Evolutionary conservation across 176 grass and related monocot species (phyloP).

Genomic region (Pharus latifolius): DNA sequence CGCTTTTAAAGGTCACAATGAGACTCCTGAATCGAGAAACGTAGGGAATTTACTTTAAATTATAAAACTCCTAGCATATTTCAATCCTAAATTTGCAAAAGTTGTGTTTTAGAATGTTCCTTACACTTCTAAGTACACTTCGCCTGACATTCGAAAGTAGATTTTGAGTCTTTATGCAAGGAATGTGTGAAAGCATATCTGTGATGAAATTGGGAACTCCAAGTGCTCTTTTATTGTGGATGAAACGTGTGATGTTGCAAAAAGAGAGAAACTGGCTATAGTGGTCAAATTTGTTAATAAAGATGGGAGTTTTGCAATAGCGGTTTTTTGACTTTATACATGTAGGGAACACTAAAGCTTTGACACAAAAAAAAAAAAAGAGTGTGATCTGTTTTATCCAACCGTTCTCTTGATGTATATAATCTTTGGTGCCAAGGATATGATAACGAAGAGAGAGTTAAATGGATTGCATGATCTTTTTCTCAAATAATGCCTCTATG

Average conservation of each 20-base stretch:
- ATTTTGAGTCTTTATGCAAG: background rate
- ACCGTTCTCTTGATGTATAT: background rate
- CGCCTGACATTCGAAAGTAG: conserved; percentile 5
- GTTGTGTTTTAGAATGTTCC: conserved; percentile 3
- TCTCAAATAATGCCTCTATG: background rate
- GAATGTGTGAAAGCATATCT: background rate
- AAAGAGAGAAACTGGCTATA: conserved; percentile 3
- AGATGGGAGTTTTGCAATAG: background rate
- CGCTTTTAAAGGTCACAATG: conserved; percentile 14
- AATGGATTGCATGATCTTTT: background rate
- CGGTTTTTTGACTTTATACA: background rate
- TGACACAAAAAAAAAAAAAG: background rate
- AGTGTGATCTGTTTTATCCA: conserved; percentile 1
- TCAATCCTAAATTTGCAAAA: conserved; percentile 10
- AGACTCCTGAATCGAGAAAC: background rate
- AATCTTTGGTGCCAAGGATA: conserved; percentile 6
- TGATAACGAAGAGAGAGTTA: background rate
- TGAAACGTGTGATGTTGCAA: conserved; percentile 9
- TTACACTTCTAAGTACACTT: background rate
- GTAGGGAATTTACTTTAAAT: conserved; percentile 12
- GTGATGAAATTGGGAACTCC: conserved; percentile 2
- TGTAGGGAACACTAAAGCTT: background rate
- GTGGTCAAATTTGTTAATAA: background rate
- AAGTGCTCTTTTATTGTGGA: conserved; percentile 20
- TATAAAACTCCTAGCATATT: conserved; percentile 2